Conservation (phyloP, 2,329 filamentous ascomycete genomes). For the Ascochyta fabae region DNA sequence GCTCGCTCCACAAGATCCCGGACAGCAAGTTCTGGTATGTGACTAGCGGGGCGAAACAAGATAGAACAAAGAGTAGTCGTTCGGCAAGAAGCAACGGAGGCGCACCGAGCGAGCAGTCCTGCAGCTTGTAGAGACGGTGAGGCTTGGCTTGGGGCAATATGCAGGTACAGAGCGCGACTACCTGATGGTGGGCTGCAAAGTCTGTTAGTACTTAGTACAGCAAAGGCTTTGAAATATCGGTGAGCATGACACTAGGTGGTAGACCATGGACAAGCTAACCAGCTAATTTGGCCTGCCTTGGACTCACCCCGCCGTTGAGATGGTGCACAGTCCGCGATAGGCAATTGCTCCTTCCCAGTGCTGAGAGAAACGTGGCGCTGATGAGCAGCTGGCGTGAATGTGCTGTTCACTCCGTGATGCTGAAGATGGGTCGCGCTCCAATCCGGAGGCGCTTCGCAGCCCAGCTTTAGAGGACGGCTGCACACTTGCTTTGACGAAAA, state of each 20-base stretch:
- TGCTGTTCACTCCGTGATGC: conserved; percentile 13
- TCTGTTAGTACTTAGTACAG: conserved; percentile 20
- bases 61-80: conserved; percentile 32
- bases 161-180: conserved; percentile 33
- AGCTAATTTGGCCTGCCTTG: conserved; percentile 33
- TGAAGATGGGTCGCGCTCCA: conserved; percentile 3
- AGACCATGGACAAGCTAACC: conserved; percentile 17
- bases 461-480: background rate
- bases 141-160: conserved; percentile 32
- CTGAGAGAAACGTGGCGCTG: conserved; percentile 17
- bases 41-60: conserved; percentile 32
- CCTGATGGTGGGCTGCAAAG: conserved; percentile 23
- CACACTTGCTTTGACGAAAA: conserved; percentile 8
- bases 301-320: conserved; percentile 22
- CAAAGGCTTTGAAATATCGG: conserved; percentile 20
- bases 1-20: conserved; percentile 38
- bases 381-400: conserved; percentile 15
- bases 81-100: conserved; percentile 33
- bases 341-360: conserved; percentile 23
- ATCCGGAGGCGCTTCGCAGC: conserved; percentile 3
- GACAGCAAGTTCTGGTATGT: conserved; percentile 38
- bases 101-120: conserved; percentile 33
- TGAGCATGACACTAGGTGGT: conserved; percentile 17
- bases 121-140: conserved; percentile 36
- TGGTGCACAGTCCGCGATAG: conserved; percentile 23